Evolutionary conservation across 257 asterid species (phyloP).

Genomic region (Datura wrightii): DNA sequence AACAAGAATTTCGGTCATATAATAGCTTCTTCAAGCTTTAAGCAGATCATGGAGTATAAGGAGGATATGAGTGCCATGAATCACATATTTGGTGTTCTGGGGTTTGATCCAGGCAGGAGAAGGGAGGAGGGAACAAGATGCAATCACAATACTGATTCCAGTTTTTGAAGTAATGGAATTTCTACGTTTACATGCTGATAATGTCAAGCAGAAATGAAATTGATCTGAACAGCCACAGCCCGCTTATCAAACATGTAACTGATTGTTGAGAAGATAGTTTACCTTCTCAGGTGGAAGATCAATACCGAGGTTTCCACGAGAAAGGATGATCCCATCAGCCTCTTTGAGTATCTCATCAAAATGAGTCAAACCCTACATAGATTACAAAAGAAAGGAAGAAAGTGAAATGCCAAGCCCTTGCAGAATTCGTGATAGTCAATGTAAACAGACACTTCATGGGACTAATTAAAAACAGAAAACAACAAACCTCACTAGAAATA

Average conservation of each 20-base stretch:
- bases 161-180: neutral
- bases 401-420: neutral
- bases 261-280: constrained; percentile 25
- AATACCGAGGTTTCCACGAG: constrained; percentile 92
- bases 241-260: neutral
- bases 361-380: constrained; percentile 78
- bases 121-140: neutral
- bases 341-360: constrained; percentile 87
- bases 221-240: neutral
- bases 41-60: neutral
- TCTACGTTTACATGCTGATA: neutral
- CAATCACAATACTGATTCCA: neutral
- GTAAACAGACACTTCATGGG: neutral
- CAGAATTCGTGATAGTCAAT: neutral
- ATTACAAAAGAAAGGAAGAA: neutral
- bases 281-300: constrained; percentile 98
- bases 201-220: constrained; percentile 1
- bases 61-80: neutral
- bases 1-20: too few relatives aligned
- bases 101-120: neutral
- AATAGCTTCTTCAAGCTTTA: too few relatives aligned
- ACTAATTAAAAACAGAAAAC: neutral
- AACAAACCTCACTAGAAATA: constrained; percentile 27
- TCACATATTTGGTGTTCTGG: neutral
- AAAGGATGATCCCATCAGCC: constrained; percentile 89